A percentile compares a stretch with the other conserved stretches of the same genome.
phyloP scores from a whole-genome alignment of 139 green algal species.

The Desmodesmus armatus region DNA sequence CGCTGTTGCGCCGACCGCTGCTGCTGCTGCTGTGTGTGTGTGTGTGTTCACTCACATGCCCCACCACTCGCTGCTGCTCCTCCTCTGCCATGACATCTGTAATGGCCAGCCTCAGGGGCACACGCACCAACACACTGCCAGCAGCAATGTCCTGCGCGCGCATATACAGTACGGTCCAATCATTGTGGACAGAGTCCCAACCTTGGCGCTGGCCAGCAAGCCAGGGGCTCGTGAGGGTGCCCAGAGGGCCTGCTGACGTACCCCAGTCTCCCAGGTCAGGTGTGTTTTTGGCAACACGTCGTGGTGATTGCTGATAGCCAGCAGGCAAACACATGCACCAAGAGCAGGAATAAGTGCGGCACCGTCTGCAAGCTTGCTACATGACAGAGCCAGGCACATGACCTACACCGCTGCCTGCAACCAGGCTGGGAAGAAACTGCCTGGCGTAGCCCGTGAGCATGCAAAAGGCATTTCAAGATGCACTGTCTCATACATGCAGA shows the following conservation, averaged over 20 bases:
- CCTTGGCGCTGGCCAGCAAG: no score
- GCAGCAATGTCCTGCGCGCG: slow-evolving; percentile 44
- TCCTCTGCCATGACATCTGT: slow-evolving; percentile 71
- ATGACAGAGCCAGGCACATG: not conserved
- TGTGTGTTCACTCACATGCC: not conserved
- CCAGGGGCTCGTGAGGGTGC: no score
- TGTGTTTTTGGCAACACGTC: not conserved
- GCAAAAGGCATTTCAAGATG: not conserved
- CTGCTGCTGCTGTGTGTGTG: no score
- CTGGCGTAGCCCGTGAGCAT: no score
- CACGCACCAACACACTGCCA: slow-evolving; percentile 63
- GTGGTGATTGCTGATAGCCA: not conserved
- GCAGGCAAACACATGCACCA: no score
- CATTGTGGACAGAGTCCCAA: no score
- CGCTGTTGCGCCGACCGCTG: no score
- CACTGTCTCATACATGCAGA: not conserved
- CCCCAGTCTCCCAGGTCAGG: no score
- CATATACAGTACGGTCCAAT: not conserved
- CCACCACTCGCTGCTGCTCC: slow-evolving; percentile 40
- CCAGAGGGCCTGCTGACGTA: no score
- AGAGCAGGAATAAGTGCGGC: no score
- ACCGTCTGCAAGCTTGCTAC: not conserved
- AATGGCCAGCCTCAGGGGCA: slow-evolving; percentile 78
- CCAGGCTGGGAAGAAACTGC: no score
- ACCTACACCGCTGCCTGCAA: no score